Percentiles rank a stretch among this genome's conserved stretches.
Conservation (phyloP, 345 rosid genomes). For the Linum usitatissimum region DNA sequence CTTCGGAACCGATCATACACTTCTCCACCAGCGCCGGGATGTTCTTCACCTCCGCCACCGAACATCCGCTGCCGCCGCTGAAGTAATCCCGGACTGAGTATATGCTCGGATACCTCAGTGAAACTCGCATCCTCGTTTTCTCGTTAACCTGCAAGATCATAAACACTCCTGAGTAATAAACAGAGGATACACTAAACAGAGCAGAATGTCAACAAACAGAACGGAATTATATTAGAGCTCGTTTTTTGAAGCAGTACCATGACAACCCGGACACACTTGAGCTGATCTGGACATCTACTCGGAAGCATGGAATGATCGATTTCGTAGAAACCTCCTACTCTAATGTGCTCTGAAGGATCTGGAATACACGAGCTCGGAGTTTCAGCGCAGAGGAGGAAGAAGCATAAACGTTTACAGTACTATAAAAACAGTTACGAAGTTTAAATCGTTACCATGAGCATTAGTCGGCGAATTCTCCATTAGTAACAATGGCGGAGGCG, state of each 20-base stretch:
- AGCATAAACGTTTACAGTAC: too few relatives aligned
- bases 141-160: constrained; percentile 46
- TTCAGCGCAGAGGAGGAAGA: background rate
- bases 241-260: constrained; percentile 34
- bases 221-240: too few relatives aligned
- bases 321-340: constrained; percentile 57
- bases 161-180: background rate
- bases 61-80: constrained; percentile 16
- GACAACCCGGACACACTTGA: constrained; percentile 47
- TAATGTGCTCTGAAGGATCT: constrained; percentile 48
- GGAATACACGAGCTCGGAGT: background rate
- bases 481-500: too few relatives aligned
- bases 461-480: too few relatives aligned
- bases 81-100: constrained; percentile 45
- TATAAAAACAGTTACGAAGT: too few relatives aligned
- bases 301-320: constrained; percentile 56
- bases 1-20: constrained; percentile 36
- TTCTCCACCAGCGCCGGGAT: constrained; percentile 68
- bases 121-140: constrained; percentile 41
- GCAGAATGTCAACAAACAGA: too few relatives aligned
- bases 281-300: constrained; percentile 40
- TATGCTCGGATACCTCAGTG: constrained; percentile 62
- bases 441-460: too few relatives aligned
- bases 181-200: background rate
- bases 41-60: constrained; percentile 24